Percentiles rank a stretch among this genome's conserved stretches.
Conservation (phyloP, 495 filamentous ascomycete genomes). For the Annulohypoxylon bovei region DNA sequence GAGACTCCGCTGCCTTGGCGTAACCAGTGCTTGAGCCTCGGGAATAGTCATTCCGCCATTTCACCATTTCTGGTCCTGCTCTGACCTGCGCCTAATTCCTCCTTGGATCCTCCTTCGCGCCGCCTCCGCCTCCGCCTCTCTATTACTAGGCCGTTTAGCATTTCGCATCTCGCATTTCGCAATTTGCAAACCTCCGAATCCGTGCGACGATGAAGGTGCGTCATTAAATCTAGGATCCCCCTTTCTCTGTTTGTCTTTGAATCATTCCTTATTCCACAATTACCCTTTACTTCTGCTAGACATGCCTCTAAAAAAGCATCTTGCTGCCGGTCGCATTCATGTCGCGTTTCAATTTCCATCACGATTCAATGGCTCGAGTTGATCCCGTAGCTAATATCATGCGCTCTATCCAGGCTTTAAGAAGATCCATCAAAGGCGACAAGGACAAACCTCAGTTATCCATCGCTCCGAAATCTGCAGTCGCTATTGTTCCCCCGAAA, state of each 20-base stretch:
- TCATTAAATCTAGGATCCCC: slow-evolving; percentile 47
- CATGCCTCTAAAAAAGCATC: slow-evolving; percentile 22
- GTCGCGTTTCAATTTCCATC: slow-evolving; percentile 35
- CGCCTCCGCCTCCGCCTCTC: slow-evolving; percentile 31
- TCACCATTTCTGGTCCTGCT: slow-evolving; percentile 28
- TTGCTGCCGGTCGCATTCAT: slow-evolving; percentile 34
- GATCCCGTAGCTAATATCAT: slow-evolving; percentile 49
- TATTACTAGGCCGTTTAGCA: slow-evolving; percentile 24
- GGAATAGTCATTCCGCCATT: slow-evolving; percentile 40
- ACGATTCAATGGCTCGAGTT: slow-evolving; percentile 28
- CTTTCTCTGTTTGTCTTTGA: slow-evolving; percentile 37
- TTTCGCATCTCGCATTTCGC: slow-evolving; percentile 20
- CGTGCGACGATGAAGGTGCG: slow-evolving; percentile 62
- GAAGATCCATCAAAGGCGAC: slow-evolving; percentile 88
- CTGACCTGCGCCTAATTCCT: slow-evolving; percentile 44
- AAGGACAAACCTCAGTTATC: slow-evolving; percentile 84
- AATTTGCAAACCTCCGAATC: slow-evolving; percentile 36
- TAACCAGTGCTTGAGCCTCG: slow-evolving; percentile 45
- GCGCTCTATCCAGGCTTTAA: slow-evolving; percentile 71
- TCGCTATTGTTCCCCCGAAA: slow-evolving; percentile 94
- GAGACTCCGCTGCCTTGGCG: slow-evolving; percentile 42
- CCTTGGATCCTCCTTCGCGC: slow-evolving; percentile 22
- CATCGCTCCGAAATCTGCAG: slow-evolving; percentile 90
- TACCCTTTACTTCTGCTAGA: slow-evolving; percentile 17
- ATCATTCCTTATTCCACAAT: slow-evolving; percentile 32